These are phyloP conservation scores for Kalmusia sp. DNA, from an alignment of 2,329 filamentous ascomycete genomes.

Conservation along the genomic window DNA sequence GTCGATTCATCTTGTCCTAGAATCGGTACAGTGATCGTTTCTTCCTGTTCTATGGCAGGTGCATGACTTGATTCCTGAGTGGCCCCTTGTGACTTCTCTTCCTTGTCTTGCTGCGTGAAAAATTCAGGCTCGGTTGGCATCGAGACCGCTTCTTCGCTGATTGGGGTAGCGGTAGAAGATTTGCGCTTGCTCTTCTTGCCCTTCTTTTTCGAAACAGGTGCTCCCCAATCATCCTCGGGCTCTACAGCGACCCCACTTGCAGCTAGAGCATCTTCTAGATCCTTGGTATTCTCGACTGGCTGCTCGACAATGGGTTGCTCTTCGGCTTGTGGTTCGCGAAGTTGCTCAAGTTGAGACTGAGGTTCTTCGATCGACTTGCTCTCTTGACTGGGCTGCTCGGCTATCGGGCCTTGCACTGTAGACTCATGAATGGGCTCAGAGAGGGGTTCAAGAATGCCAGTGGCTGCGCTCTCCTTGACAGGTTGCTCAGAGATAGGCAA, in stretches of 20 bases:
- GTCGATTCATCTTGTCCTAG: neutral
- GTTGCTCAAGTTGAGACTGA: neutral
- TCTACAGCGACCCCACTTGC: neutral
- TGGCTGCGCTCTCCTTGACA: neutral
- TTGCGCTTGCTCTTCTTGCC: slow-evolving; percentile 29
- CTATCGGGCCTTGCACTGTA: neutral
- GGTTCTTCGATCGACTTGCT: too few species aligned
- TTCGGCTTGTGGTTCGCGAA: neutral
- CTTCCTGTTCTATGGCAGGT: too few species aligned
- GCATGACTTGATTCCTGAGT: too few species aligned
- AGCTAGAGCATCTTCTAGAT: neutral
- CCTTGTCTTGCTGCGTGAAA: neutral
- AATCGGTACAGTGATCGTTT: neutral
- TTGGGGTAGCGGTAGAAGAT: neutral
- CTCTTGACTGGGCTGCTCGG: neutral
- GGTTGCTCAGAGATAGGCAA: neutral
- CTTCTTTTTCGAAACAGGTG: slow-evolving; percentile 26
- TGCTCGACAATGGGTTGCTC: neutral
- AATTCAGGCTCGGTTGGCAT: neutral
- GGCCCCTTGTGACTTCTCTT: neutral
- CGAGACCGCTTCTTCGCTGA: neutral
- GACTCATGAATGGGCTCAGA: neutral
- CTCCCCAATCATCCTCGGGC: slow-evolving; percentile 10
- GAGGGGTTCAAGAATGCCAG: neutral
- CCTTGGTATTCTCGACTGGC: neutral